Evolutionary conservation across 2,329 filamentous ascomycete species (phyloP), one percentile per base, ranked within the genome.

Genomic region (Ophidiomyces ophidiicola): DNA sequence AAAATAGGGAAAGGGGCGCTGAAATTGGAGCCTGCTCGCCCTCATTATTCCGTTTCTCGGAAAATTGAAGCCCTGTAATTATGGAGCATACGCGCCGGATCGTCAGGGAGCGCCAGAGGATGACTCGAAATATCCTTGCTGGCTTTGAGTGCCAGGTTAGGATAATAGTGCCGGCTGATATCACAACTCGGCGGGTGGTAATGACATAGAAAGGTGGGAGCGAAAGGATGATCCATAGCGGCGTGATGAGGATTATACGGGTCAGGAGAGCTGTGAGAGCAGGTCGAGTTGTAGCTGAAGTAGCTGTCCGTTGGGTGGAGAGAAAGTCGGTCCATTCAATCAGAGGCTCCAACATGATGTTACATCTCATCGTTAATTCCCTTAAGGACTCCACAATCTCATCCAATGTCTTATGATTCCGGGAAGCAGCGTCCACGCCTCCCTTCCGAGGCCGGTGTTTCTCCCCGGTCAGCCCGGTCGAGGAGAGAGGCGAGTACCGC

Each of bases 301-400:
- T 94, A 1, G 88, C 82, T 1, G 84, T 94, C 41, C 80, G 74
- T 57, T 94, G 86, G 0, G 86, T 93, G 44, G 83, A 90, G 18
- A 98, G 70, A 54, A 94, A 94, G 58, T 96, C 87, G 4, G 87
- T 94, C 57, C 96, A 70, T 47, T 82, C 78, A 31, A 94, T 69
- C 40, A 96, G 72, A 2, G 90, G 90, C 52, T 94, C 87, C 36
- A 96, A 71, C 12, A 98, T 67, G 37, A 94, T 80, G 58, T 94
- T 94, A 61, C 90, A 94, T 34, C 90, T 74, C 4, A 80, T 82
- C 0, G 88, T 96, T 50, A 98, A 84, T 48, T 86, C 78, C 57
- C 86, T 85, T 31, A 98, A 65, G 0, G 84, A 93, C 51, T 96
- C 87, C 41, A 98, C 82, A 44, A 98, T 98, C 63, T 98, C 90